Base-by-base conservation (phyloP, 1,284 basidiomycete species). In the Gomphus bonarii region DNA sequence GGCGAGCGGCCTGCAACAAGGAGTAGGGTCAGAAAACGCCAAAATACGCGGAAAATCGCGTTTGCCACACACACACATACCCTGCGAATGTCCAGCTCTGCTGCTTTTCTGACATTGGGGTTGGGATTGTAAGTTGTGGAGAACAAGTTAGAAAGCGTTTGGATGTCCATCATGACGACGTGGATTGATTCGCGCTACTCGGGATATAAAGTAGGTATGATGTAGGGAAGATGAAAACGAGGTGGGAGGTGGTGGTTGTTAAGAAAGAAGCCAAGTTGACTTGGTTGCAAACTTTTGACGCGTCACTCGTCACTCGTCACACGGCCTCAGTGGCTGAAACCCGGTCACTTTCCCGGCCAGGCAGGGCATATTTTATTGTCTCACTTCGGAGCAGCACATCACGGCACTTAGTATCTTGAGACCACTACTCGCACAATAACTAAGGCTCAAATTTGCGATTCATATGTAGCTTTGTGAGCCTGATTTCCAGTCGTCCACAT, bases 81-180 rank as follows among this genome's bases (percentile, higher is more conserved):
- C 77, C 87, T 89, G 64, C 88, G 82, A 65, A 93, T 86, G 69
- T 92, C 79, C 38, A 92, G 79, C 68, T 93, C 90, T 43, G 82
- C 85, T 42, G 85, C 74, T 65, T 88, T 89, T 62, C 90, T 84
- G 60, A 84, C 79, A 75, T 92, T 92, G 50, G 89, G 88, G 70
- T 92, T 85, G n/a, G 85, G 77, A 65, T 79, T 87, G 70, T 82
- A 84, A 14, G 88, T 90, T 43, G 84, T 83, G 11, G 85, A 77
- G 67, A 91, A 91, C 56, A 92, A 79, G 63, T 81, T 78, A 7
- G 85, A 84, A 58, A 92, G 75, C 22, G 80, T 78, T 67, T 86
- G 82, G 55, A 88, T 74, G 70, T 91, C 88, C 89, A 91, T 91
- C 58, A 61, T 55, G 51, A 58, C 48, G 31, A 58, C 28, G 44